Evolutionary conservation across 345 rosid species (phyloP).

Genomic region (Gossypium herbaceum): DNA sequence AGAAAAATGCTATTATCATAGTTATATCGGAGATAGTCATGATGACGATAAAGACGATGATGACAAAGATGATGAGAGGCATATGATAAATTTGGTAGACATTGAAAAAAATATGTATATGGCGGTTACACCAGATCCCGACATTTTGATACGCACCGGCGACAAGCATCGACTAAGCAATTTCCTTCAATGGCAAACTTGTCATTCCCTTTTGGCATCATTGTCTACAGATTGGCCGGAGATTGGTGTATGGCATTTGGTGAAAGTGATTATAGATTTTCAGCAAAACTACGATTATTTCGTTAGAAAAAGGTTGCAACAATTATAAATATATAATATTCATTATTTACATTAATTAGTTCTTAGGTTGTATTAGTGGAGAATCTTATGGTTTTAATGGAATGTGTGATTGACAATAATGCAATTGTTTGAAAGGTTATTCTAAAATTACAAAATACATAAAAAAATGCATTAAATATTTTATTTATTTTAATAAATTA

Average conservation of each 20-base stretch:
- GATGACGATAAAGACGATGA: background rate
- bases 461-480: no score
- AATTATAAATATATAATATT: background rate
- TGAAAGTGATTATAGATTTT: slow-evolving; percentile 13
- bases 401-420: no score
- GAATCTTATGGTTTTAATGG: no score
- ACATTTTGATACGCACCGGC: slow-evolving; percentile 41
- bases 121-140: slow-evolving; percentile 53
- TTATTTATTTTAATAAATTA: no score
- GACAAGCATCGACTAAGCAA: slow-evolving; percentile 50
- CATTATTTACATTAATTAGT: no score
- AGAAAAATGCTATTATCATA: slow-evolving; percentile 9
- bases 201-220: slow-evolving; percentile 19
- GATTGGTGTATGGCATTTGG: slow-evolving; percentile 15
- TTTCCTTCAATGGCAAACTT: slow-evolving; percentile 49
- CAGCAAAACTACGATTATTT: background rate
- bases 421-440: no score
- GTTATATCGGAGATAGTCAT: background rate
- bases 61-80: background rate
- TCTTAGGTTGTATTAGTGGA: no score
- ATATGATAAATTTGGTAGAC: slow-evolving; percentile 25
- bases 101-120: slow-evolving; percentile 48
- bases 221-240: slow-evolving; percentile 66
- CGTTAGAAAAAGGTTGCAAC: background rate
- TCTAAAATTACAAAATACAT: no score